phyloP scores from a whole-genome alignment of 2,329 filamentous ascomycete species.

The Monosporascus sp. region DNA sequence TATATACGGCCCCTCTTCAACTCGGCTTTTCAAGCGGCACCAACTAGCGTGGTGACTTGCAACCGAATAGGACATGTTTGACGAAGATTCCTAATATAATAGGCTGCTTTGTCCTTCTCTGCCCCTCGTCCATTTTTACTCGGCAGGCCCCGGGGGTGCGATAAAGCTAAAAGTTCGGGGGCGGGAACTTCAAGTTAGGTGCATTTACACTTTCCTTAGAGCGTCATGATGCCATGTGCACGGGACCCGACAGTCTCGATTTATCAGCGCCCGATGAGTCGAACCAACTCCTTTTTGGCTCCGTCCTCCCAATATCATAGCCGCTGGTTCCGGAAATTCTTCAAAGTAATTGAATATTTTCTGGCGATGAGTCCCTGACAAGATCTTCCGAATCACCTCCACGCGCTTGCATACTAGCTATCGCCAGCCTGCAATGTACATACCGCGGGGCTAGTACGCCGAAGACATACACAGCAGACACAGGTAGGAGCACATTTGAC shows the following conservation, averaged over 20 bases:
- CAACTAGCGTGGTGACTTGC: too few species aligned
- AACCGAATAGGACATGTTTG: too few species aligned
- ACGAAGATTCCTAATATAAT: background rate
- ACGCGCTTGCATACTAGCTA: background rate
- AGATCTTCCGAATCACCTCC: background rate
- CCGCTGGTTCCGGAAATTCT: background rate
- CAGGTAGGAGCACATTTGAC: background rate
- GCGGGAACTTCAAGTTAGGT: background rate
- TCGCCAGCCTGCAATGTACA: background rate
- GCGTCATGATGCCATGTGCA: background rate
- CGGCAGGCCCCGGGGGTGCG: background rate
- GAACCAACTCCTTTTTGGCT: background rate
- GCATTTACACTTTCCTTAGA: background rate
- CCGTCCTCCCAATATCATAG: background rate
- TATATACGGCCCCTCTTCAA: too few species aligned
- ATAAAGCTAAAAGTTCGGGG: background rate
- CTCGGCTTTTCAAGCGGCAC: too few species aligned
- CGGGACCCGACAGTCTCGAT: background rate
- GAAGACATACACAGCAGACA: background rate
- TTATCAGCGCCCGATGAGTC: background rate
- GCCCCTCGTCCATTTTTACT: background rate
- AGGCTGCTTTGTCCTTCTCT: too few species aligned
- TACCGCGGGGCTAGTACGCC: background rate
- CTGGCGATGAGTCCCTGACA: background rate
- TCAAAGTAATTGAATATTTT: background rate